Evolutionary conservation across 2,329 filamentous ascomycete species (phyloP).

Genomic region (Fusarium sacchari): DNA sequence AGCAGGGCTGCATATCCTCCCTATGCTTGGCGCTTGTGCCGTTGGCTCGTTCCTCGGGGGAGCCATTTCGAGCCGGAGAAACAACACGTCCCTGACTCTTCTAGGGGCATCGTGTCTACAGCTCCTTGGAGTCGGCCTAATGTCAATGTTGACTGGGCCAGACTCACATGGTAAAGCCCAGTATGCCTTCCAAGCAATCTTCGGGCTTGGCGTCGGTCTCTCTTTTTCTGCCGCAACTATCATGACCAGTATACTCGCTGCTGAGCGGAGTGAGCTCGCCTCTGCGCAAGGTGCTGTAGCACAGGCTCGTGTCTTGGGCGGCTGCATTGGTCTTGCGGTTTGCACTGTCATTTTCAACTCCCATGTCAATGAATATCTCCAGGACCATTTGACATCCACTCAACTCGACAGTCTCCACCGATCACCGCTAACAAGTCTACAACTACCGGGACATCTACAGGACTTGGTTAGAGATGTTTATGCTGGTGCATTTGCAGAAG

Average conservation of each 20-base stretch:
- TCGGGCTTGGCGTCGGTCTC: constrained; percentile 68
- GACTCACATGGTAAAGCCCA: constrained; percentile 52
- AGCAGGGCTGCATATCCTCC: constrained; percentile 67
- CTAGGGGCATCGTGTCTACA: constrained; percentile 62
- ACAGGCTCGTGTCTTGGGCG: constrained; percentile 68
- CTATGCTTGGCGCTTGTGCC: constrained; percentile 66
- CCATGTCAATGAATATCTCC: constrained; percentile 53
- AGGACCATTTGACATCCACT: constrained; percentile 47
- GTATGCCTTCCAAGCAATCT: constrained; percentile 65
- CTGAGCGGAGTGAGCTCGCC: constrained; percentile 60
- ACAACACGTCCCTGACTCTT: constrained; percentile 63
- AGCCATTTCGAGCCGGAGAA: constrained; percentile 61
- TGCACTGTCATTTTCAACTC: constrained; percentile 69
- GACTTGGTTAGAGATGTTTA: constrained; percentile 54
- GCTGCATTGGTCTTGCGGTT: constrained; percentile 66
- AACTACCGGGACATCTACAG: constrained; percentile 48
- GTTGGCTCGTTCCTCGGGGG: constrained; percentile 66
- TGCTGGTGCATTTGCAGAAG: constrained; percentile 56
- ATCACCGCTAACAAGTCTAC: constrained; percentile 53
- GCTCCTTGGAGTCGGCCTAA: constrained; percentile 61
- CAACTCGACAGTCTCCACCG: constrained; percentile 57
- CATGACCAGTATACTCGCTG: constrained; percentile 63
- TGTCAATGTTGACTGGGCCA: constrained; percentile 55
- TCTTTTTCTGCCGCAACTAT: constrained; percentile 67
- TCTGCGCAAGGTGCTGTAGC: constrained; percentile 69